phyloP scores from a whole-genome alignment of 73 alveolate genomes.

The Tetrahymena elliotti region DNA sequence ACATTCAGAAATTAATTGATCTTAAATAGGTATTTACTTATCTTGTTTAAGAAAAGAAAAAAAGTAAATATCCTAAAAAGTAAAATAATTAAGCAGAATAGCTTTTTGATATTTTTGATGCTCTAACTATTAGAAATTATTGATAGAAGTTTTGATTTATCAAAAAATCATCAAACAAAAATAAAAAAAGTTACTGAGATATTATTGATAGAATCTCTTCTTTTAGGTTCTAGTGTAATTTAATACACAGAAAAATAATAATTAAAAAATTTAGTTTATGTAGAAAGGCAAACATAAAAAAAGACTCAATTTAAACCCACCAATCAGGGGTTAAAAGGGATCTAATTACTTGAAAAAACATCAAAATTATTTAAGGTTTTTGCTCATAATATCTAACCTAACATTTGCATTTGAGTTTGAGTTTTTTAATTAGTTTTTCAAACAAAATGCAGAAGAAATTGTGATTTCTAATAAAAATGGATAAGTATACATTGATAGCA shows the following conservation, averaged over 20 bases:
- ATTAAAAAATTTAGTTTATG: not conserved
- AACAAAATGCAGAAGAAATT: not conserved
- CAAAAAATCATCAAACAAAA: not conserved
- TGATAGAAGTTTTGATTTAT: not conserved
- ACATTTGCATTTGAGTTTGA: not conserved
- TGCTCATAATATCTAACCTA: not conserved
- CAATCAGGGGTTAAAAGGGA: not conserved
- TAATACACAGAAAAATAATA: too few relatives aligned
- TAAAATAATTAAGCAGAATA: too few relatives aligned
- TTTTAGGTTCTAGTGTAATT: not conserved
- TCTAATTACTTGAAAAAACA: not conserved
- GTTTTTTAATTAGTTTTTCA: not conserved
- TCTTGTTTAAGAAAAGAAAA: too few relatives aligned
- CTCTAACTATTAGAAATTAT: not conserved
- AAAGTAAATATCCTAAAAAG: too few relatives aligned
- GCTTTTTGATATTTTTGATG: not conserved
- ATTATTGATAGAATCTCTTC: not conserved
- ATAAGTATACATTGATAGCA: not conserved
- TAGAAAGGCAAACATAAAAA: not conserved
- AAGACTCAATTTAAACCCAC: not conserved
- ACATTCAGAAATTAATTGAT: too few relatives aligned
- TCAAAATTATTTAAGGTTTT: not conserved
- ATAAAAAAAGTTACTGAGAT: not conserved
- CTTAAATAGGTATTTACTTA: too few relatives aligned
- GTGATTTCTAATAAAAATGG: not conserved